A percentile compares a stretch with the other conserved stretches of the same genome.
Evolutionary conservation across 2,329 filamentous ascomycete species (phyloP).

Genomic region (Alternaria sp.): DNA sequence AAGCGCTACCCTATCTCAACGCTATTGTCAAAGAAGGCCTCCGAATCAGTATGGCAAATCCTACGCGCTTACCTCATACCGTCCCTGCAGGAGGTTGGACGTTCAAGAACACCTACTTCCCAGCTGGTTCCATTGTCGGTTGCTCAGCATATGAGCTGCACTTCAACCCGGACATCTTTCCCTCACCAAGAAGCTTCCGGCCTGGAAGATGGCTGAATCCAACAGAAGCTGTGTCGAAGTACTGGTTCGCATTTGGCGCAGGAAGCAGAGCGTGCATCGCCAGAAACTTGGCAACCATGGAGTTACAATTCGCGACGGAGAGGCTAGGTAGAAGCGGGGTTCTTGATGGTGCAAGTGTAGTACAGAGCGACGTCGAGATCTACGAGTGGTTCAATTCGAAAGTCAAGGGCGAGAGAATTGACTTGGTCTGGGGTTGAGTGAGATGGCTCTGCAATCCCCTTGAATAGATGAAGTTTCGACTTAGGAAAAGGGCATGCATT

Average conservation of each 20-base stretch:
- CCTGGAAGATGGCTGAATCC: slow-evolving; percentile 45
- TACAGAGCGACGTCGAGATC: slow-evolving; percentile 56
- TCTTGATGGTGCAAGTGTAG: slow-evolving; percentile 52
- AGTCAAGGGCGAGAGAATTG: slow-evolving; percentile 58
- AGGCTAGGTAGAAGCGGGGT: slow-evolving; percentile 53
- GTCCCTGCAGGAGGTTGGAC: slow-evolving; percentile 37
- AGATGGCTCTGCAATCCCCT: neutral
- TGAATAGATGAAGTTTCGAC: neutral
- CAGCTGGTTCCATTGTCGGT: slow-evolving; percentile 33
- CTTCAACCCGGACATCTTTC: slow-evolving; percentile 28
- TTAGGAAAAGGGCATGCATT: neutral
- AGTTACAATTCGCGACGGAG: slow-evolving; percentile 43
- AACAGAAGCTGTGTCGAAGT: slow-evolving; percentile 40
- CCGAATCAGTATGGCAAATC: slow-evolving; percentile 52
- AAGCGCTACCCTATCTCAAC: slow-evolving; percentile 52
- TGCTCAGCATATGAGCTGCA: slow-evolving; percentile 39
- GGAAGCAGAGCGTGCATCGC: slow-evolving; percentile 43
- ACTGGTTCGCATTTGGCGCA: slow-evolving; percentile 41
- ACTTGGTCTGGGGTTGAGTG: slow-evolving; percentile 32
- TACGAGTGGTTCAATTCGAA: slow-evolving; percentile 64
- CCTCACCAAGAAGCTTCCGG: slow-evolving; percentile 21
- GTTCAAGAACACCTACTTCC: slow-evolving; percentile 34
- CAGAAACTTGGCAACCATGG: slow-evolving; percentile 38
- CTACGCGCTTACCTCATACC: slow-evolving; percentile 37
- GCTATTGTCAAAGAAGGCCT: slow-evolving; percentile 56